Evolutionary conservation across 169 alveolate species (phyloP).

Genomic region (Perkinsus olseni): DNA sequence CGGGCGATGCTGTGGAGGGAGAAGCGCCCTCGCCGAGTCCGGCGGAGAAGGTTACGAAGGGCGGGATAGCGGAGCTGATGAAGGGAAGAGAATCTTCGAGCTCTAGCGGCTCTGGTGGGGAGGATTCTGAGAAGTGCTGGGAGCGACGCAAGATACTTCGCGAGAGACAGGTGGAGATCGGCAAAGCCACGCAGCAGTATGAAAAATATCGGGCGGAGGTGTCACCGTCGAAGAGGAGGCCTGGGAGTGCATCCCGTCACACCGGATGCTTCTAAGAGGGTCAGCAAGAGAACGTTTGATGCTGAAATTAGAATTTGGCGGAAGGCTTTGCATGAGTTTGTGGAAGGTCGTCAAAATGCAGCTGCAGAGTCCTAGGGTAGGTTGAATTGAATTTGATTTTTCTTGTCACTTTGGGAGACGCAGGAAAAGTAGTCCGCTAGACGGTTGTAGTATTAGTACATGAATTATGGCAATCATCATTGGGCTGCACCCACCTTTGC

Average conservation of each 20-base stretch:
- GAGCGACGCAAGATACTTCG: not conserved
- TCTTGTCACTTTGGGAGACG: no score
- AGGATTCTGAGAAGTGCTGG: not conserved
- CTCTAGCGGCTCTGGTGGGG: not conserved
- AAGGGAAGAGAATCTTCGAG: no score
- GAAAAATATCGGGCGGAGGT: not conserved
- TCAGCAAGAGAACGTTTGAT: not conserved
- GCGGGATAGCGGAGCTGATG: not conserved
- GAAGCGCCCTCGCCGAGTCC: not conserved
- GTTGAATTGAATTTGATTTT: no score
- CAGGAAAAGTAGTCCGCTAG: no score
- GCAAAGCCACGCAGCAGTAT: not conserved
- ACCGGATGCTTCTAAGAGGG: not conserved
- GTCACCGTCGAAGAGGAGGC: not conserved
- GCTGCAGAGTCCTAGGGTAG: no score
- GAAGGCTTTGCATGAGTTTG: not conserved
- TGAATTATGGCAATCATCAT: no score
- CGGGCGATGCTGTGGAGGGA: not conserved
- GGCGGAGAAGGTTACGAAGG: not conserved
- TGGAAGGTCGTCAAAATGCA: no score
- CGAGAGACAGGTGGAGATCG: not conserved
- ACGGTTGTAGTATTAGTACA: no score
- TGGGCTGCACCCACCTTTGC: no score
- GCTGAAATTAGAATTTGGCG: not conserved
- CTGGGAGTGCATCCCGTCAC: not conserved